A percentile compares a stretch with the other conserved stretches of the same genome.
phyloP scores from a whole-genome alignment of 202 grass and related monocot genomes.

The Schoenoplectus triqueter region DNA sequence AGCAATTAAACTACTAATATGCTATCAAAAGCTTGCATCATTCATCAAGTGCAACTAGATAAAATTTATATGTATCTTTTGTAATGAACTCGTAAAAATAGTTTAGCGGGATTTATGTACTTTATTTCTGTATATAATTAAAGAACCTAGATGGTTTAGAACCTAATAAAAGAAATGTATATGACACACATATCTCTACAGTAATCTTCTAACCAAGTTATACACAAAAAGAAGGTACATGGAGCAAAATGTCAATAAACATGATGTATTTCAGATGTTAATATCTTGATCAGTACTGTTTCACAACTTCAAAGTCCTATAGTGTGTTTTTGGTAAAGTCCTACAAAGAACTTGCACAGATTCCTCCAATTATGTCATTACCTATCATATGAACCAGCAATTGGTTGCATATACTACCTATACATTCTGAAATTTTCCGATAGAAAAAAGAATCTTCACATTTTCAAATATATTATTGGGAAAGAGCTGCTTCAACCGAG shows the following conservation, averaged over 20 bases:
- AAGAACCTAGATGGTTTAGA: neutral
- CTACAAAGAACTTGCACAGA: neutral
- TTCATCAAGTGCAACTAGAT: conserved; percentile 1
- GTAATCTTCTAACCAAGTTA: neutral
- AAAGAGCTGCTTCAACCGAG: neutral
- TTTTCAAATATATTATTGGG: neutral
- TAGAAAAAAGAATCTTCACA: neutral
- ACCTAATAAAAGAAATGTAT: neutral
- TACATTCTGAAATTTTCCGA: neutral
- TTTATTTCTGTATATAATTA: neutral
- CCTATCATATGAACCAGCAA: neutral
- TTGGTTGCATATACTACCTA: neutral
- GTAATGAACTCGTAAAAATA: neutral
- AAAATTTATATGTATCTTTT: neutral
- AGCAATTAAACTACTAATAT: neutral
- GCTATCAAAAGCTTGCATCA: neutral
- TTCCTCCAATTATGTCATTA: neutral
- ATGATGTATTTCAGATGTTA: too few relatives aligned
- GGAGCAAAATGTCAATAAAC: too few relatives aligned
- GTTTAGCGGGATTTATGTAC: neutral
- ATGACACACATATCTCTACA: neutral
- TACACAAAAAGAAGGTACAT: too few relatives aligned
- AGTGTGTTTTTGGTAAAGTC: neutral
- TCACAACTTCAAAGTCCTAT: neutral
- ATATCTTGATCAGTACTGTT: neutral